phyloP scores from a whole-genome alignment of 352 stramenopile species.

The Plasmopara muralis region DNA sequence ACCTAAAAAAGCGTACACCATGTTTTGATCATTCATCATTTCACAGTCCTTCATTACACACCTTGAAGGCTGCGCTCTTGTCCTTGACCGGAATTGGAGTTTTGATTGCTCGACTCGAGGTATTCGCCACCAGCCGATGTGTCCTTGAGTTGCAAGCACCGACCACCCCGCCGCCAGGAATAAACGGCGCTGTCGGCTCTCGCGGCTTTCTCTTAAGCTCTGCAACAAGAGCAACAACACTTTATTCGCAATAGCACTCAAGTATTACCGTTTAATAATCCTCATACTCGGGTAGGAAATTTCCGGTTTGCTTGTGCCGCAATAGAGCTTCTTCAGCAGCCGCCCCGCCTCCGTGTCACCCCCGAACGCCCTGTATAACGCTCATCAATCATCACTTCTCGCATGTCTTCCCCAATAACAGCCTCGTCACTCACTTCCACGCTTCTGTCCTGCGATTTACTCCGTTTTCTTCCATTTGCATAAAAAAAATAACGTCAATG shows the following conservation, averaged over 20 bases:
- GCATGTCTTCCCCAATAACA: neutral
- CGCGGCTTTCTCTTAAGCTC: conserved; percentile 47
- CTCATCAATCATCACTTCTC: conserved; percentile 1
- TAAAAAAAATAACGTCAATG: neutral
- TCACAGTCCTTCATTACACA: conserved; percentile 1
- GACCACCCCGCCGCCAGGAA: conserved; percentile 42
- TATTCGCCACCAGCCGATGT: conserved; percentile 25
- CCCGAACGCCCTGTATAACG: conserved; percentile 46
- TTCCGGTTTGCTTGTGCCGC: conserved; percentile 51
- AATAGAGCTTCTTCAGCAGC: conserved; percentile 73
- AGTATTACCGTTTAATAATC: too few relatives aligned
- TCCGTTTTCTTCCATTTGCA: neutral
- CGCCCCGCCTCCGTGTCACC: conserved; percentile 65
- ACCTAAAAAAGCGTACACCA: conserved; percentile 16
- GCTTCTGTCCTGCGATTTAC: conserved; percentile 17
- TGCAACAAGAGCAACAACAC: conserved; percentile 9
- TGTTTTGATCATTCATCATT: neutral
- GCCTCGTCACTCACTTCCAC: conserved; percentile 30
- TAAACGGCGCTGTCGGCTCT: conserved; percentile 44
- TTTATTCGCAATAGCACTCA: neutral
- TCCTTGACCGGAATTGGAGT: conserved; percentile 30
- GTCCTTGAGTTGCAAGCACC: conserved; percentile 40
- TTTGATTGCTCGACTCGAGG: conserved; percentile 52
- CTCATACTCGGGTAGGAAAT: conserved; percentile 68
- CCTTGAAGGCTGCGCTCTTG: conserved; percentile 27